phyloP scores from a whole-genome alignment of 1,139 yeast species.

The Lodderomyces metapsilosis region DNA sequence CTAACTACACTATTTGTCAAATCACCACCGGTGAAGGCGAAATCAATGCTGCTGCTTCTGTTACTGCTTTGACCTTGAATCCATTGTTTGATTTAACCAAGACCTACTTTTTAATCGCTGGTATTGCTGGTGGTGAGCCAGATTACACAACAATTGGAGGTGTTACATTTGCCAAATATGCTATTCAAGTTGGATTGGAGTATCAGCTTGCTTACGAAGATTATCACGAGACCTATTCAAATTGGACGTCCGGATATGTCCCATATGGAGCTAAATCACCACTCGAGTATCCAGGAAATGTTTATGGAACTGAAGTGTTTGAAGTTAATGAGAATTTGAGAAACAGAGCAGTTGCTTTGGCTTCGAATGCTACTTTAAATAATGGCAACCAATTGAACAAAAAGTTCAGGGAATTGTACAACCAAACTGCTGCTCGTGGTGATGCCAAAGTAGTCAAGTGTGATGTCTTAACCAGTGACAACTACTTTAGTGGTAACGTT shows the following conservation, averaged over 20 bases:
- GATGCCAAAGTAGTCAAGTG: constrained; percentile 52
- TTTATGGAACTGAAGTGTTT: constrained; percentile 66
- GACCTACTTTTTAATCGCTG: constrained; percentile 63
- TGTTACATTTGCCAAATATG: constrained; percentile 60
- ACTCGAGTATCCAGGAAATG: constrained; percentile 50
- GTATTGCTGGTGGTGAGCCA: constrained; percentile 69
- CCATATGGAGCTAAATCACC: constrained; percentile 54
- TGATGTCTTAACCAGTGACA: constrained; percentile 63
- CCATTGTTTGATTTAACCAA: constrained; percentile 57
- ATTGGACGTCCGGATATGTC: constrained; percentile 64
- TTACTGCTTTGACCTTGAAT: constrained; percentile 53
- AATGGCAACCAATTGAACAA: constrained; percentile 47
- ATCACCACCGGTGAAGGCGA: constrained; percentile 70
- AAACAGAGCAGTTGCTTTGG: constrained; percentile 57
- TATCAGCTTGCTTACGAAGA: constrained; percentile 51
- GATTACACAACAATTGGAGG: constrained; percentile 47
- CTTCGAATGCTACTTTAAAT: constrained; percentile 40
- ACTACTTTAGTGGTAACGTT: constrained; percentile 55
- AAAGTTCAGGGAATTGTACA: constrained; percentile 47
- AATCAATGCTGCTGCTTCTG: constrained; percentile 62
- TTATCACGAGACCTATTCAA: constrained; percentile 46
- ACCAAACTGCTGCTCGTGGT: constrained; percentile 45
- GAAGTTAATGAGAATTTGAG: constrained; percentile 60
- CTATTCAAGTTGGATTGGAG: constrained; percentile 62
- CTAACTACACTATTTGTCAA: constrained; percentile 56